Percentiles rank a stretch among this genome's conserved stretches.
Evolutionary conservation across 345 rosid species (phyloP).

Genomic region (Dimocarpus longan): DNA sequence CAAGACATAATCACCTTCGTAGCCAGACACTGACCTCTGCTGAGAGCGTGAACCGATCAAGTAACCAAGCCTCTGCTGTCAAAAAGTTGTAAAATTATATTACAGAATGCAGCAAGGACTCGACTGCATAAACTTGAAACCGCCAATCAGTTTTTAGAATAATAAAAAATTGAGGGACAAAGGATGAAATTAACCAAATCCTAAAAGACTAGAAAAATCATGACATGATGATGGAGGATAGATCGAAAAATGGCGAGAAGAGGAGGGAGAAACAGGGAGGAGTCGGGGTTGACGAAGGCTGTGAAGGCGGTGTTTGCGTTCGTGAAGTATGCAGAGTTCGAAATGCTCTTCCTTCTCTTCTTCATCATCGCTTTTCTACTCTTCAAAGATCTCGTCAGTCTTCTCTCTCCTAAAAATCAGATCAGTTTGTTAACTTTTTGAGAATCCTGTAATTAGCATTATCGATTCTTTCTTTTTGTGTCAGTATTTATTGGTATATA

Average conservation of each 20-base stretch:
- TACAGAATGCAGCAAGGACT: background rate
- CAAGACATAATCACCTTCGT: background rate
- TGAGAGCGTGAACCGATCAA: too few species aligned
- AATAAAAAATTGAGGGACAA: background rate
- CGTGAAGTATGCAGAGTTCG: constrained; percentile 57
- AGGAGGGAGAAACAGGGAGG: constrained; percentile 34
- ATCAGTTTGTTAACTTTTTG: background rate
- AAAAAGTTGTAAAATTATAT: background rate
- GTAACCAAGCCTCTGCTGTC: too few species aligned
- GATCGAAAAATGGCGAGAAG: constrained; percentile 30
- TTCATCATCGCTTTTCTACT: constrained; percentile 55
- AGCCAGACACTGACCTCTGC: background rate
- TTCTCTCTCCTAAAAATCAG: background rate
- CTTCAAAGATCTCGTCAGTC: constrained; percentile 67
- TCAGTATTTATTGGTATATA: too few species aligned
- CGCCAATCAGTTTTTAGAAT: too few species aligned
- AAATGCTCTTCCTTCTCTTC: constrained; percentile 66
- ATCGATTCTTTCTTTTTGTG: background rate
- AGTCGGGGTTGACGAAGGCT: constrained; percentile 43
- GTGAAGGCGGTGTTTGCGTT: constrained; percentile 43
- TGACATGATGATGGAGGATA: background rate
- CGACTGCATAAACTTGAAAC: background rate
- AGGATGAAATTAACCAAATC: background rate
- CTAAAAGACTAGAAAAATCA: too few species aligned
- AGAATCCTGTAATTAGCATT: background rate